Evolutionary conservation across 805 yeast genomes (phyloP), one percentile per base, ranked within the genome.

Genomic region (Babjeviella inositovora): DNA sequence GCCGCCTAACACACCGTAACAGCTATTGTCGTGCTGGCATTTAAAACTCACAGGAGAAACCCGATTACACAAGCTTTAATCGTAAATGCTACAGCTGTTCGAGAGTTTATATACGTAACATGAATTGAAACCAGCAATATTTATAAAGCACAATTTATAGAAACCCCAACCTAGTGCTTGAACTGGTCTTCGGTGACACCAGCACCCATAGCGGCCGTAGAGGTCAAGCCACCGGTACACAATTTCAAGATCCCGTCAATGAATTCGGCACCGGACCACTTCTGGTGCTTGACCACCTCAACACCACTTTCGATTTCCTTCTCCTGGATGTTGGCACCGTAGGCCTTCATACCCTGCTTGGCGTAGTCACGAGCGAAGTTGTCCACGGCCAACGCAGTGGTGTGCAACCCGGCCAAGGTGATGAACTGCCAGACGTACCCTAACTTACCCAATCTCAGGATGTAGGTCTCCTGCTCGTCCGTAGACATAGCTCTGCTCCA

Each of bases 201-300:
- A 31, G 75, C 75, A 44, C 96, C 96, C 96, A 87, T 87, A 23
- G 97, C 96, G 35, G 96, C 93, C 23, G 97, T 87, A 11, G 93
- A 75, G 24, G 85, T 64, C 28, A 85, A 77, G 57, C 97, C 97
- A 40, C 96, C 96, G 27, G 90, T 74, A 13, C 84, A 90, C 53
- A 82, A 61, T 52, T 75, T 84, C 50, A 87, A 70, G 43, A 87
- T 60, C 29, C 81, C 74, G 52, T 87, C 97, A 43, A 87, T 76
- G 59, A 82, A 85, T 54, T 81, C 93, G 15, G 97, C 97, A 46
- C 97, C 97, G 20, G 95, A 82, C 97, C 97, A 87, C 53, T 85
- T 82, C 55, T 87, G 97, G 53, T 87, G 97, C 63, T 84, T 87
- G 33, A 87, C 92, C 29, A 87, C 93, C 52, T 87, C 97, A 34